phyloP scores from a whole-genome alignment of 768 basidiomycete genomes.

The Tricholoma furcatifolium region DNA sequence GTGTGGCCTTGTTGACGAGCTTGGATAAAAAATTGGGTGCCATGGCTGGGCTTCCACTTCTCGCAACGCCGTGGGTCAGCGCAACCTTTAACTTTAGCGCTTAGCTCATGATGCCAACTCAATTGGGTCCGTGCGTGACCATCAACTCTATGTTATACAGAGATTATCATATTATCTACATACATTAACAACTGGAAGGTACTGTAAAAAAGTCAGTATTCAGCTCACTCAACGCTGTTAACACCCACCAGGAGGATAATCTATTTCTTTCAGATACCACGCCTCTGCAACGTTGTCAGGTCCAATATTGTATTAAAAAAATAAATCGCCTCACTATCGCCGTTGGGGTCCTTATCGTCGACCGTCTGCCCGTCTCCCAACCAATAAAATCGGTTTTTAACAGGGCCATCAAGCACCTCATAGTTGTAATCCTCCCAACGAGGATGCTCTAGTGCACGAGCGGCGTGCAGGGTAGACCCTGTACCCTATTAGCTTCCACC shows the following conservation, averaged over 20 bases:
- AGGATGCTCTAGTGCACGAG: conserved; percentile 46
- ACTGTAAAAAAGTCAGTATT: conserved; percentile 3
- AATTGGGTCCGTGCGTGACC: not conserved
- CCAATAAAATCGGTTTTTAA: conserved; percentile 53
- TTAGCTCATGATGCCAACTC: too few species aligned
- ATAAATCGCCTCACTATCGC: conserved; percentile 27
- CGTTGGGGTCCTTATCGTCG: conserved; percentile 38
- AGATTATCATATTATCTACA: not conserved
- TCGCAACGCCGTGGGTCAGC: not conserved
- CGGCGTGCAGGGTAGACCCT: conserved; percentile 56
- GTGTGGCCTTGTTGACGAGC: conserved; percentile 31
- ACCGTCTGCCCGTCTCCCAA: conserved; percentile 59
- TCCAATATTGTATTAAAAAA: not conserved
- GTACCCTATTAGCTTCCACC: not conserved
- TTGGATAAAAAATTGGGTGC: conserved; percentile 39
- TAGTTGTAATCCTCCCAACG: conserved; percentile 68
- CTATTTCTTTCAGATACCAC: conserved; percentile 47
- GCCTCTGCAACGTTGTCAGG: conserved; percentile 30
- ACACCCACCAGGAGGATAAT: conserved; percentile 43
- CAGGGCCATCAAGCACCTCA: conserved; percentile 37
- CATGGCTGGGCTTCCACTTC: conserved; percentile 23
- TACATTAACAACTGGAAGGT: not conserved
- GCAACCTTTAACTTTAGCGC: too few species aligned
- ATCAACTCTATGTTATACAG: too few species aligned
- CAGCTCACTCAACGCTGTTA: not conserved